phyloP scores from a whole-genome alignment of 441 rosid species.

The Euphorbia celastroides region DNA sequence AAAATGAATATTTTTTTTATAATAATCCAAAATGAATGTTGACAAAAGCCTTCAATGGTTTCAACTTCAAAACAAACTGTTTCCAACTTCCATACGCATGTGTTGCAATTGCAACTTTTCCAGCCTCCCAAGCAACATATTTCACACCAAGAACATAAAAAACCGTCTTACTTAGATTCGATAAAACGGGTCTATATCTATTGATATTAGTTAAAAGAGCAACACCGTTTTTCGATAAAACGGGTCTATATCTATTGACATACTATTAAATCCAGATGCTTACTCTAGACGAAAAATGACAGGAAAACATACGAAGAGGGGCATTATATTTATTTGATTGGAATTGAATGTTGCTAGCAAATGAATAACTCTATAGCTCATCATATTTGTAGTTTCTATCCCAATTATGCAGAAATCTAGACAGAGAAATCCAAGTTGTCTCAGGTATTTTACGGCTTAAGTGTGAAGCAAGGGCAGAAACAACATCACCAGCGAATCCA shows the following conservation, averaged over 20 bases:
- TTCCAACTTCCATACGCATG: neutral
- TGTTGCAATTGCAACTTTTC: neutral
- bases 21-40: too few species aligned
- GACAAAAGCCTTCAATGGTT: neutral
- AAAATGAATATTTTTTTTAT: too few species aligned
- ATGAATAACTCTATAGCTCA: constrained; percentile 5
- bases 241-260: too few species aligned
- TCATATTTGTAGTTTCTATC: constrained; percentile 18
- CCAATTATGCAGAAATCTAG: constrained; percentile 49
- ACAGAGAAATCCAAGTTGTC: constrained; percentile 52
- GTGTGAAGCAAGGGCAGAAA: constrained; percentile 47
- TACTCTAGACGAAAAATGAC: neutral
- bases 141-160: neutral
- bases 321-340: neutral
- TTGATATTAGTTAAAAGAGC: too few species aligned
- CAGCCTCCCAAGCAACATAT: neutral
- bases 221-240: too few species aligned
- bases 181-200: too few species aligned
- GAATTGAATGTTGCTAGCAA: neutral
- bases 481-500: constrained; percentile 43
- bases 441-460: constrained; percentile 50
- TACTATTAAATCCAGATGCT: too few species aligned
- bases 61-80: neutral
- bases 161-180: too few species aligned
- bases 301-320: neutral